phyloP scores from a whole-genome alignment of 2,329 filamentous ascomycete species.

The Pestalotiopsis sp. region DNA sequence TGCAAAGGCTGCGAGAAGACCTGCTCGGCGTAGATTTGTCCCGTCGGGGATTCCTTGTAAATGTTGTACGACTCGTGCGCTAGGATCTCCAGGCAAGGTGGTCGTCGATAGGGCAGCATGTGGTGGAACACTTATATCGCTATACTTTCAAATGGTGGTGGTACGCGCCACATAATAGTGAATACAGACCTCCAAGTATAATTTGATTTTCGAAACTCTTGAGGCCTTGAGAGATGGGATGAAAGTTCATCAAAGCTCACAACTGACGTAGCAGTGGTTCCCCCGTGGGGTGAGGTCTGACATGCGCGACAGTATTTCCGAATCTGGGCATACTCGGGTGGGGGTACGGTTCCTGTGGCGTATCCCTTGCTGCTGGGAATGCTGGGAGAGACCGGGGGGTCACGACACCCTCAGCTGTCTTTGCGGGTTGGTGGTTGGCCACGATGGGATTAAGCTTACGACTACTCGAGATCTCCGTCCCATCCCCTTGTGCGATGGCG shows the following conservation, averaged over 20 bases:
- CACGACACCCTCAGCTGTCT: not conserved
- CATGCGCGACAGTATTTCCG: not conserved
- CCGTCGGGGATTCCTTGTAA: not conserved
- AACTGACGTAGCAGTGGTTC: not conserved
- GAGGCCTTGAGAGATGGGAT: not conserved
- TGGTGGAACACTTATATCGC: too few relatives aligned
- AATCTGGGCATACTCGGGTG: not conserved
- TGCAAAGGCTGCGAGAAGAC: constrained; percentile 29
- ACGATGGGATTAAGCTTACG: not conserved
- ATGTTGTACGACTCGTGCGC: not conserved
- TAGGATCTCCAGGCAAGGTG: not conserved
- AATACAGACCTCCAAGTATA: not conserved
- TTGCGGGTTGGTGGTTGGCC: not conserved
- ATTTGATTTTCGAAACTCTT: not conserved
- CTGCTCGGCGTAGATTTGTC: constrained; percentile 20
- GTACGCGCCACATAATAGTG: too few relatives aligned
- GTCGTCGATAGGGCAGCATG: too few relatives aligned
- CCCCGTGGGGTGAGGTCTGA: not conserved
- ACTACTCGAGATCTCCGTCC: not conserved
- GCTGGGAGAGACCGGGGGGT: not conserved
- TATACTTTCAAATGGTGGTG: too few relatives aligned
- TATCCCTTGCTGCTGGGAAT: not conserved
- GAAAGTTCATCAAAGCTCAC: not conserved
- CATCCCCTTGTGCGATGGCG: not conserved
- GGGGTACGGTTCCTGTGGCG: not conserved